Conservation (phyloP, 2,329 filamentous ascomycete species). For the Monilinia laxa region DNA sequence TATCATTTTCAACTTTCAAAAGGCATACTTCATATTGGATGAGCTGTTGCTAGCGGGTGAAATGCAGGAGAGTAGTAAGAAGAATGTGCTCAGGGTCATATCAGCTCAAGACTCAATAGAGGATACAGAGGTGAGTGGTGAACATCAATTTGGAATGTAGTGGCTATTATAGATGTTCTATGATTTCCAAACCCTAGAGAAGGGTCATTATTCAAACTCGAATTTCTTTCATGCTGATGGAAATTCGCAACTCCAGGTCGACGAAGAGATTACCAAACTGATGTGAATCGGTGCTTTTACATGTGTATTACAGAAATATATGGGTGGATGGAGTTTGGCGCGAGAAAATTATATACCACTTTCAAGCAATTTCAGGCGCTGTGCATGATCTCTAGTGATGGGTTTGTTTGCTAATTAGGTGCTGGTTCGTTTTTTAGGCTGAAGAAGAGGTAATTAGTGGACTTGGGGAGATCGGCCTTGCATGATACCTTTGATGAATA, state of each 20-base stretch:
- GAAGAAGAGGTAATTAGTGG: conserved; percentile 20
- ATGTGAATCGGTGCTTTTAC: conserved; percentile 37
- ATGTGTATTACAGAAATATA: conserved; percentile 30
- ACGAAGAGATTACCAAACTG: conserved; percentile 43
- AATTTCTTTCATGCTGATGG: conserved; percentile 24
- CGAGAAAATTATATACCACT: conserved; percentile 26
- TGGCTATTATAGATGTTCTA: conserved; percentile 37
- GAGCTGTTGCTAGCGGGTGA: conserved; percentile 93
- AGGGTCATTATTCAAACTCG: conserved; percentile 7
- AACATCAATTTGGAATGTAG: conserved; percentile 14
- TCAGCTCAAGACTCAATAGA: conserved; percentile 96
- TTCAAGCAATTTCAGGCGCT: conserved; percentile 12
- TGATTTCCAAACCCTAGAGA: conserved; percentile 24
- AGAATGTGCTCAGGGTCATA: conserved; percentile 95
- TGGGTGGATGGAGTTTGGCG: conserved; percentile 30
- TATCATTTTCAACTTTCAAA: conserved; percentile 96
- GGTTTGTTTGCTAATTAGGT: conserved; percentile 22
- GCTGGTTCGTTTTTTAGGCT: conserved; percentile 21
- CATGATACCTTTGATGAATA: conserved; percentile 1
- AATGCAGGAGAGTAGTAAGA: conserved; percentile 98
- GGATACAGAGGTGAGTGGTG: conserved; percentile 86
- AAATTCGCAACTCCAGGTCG: conserved; percentile 41
- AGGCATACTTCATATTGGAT: conserved; percentile 98
- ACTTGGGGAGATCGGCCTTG: conserved; percentile 21
- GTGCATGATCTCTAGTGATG: conserved; percentile 13